phyloP scores from a whole-genome alignment of 2,329 filamentous ascomycete genomes.

The Pseudogymnoascus sp. region DNA sequence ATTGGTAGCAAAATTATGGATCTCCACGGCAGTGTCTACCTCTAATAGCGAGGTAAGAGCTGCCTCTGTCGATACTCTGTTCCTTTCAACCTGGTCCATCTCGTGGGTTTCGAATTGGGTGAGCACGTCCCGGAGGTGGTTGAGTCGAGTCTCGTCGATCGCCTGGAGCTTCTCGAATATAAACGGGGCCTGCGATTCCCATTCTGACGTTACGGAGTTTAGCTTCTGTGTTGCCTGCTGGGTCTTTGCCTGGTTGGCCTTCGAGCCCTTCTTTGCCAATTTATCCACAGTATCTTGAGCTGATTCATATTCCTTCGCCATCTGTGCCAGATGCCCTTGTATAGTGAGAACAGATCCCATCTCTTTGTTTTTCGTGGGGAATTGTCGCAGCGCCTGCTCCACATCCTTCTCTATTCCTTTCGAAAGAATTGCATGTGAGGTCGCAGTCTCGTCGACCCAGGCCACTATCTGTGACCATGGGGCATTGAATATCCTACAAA shows the following conservation, averaged over 20 bases:
- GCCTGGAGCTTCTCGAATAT: constrained; percentile 90
- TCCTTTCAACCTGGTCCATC: constrained; percentile 74
- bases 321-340: constrained; percentile 67
- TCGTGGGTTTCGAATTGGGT: constrained; percentile 93
- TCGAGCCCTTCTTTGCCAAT: constrained; percentile 69
- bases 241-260: constrained; percentile 69
- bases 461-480: constrained; percentile 85
- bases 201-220: constrained; percentile 73
- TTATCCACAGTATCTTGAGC: constrained; percentile 83
- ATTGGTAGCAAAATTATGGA: constrained; percentile 58
- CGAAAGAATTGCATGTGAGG: constrained; percentile 75
- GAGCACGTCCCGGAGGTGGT: constrained; percentile 81
- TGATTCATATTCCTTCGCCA: constrained; percentile 79
- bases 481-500: constrained; percentile 70
- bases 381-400: constrained; percentile 73
- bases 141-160: constrained; percentile 80
- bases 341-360: constrained; percentile 75
- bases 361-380: constrained; percentile 63
- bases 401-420: constrained; percentile 82
- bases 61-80: constrained; percentile 65
- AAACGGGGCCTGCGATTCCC: constrained; percentile 91
- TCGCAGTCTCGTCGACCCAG: constrained; percentile 72
- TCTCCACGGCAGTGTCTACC: constrained; percentile 79
- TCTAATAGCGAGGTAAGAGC: constrained; percentile 78
- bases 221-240: constrained; percentile 66